Evolutionary conservation across 2,329 filamentous ascomycete genomes (phyloP), one percentile per base, ranked within the genome.

Genomic region (Xylaria sp.): DNA sequence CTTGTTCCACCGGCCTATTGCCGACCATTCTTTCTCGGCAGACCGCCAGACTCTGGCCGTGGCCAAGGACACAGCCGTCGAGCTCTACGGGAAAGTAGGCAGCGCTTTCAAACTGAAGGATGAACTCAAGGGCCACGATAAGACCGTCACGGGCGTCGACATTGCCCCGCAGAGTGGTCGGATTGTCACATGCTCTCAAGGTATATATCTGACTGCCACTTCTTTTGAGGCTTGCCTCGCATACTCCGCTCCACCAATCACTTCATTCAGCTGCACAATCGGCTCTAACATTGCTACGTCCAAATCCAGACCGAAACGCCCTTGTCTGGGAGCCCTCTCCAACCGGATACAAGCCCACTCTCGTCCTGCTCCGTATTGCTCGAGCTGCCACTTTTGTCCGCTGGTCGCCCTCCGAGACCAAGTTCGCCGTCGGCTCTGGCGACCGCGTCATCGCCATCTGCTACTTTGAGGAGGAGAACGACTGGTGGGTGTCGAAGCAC

Each of bases 401-500:
- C 77, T 99, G 96, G 96, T 97, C 94, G 25, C 96, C 96, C 2
- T 95, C 92, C 25, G 96, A 99, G 86, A 92, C 91, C 80, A 99
- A 99, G 83, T 99, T 99, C 81, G 96, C 96, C 63, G 96, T 98
- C 32, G 96, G 96, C 70, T 98, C 94, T 34, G 96, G 96, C 71
- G 96, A 97, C 76, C 91, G 96, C 72, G 92, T 97, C 73, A 97
- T 99, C 77, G 94, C 96, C 50, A 89, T 98, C 75, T 99, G 96
- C 87, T 98, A 98, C 85, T 99, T 99, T 76, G 96, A 99, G 80
- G 93, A 97, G 81, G 96, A 99, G 82, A 98, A 99, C 82, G 94
- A 99, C 85, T 99, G 96, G 96, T 99, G 96, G 96, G 95, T 99
- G 51, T 98, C 94, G 46, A 99, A 99, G 87, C 96, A 99, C 83